Conservation (phyloP, 495 filamentous ascomycete species). For the Aspergillus ellipticus region DNA sequence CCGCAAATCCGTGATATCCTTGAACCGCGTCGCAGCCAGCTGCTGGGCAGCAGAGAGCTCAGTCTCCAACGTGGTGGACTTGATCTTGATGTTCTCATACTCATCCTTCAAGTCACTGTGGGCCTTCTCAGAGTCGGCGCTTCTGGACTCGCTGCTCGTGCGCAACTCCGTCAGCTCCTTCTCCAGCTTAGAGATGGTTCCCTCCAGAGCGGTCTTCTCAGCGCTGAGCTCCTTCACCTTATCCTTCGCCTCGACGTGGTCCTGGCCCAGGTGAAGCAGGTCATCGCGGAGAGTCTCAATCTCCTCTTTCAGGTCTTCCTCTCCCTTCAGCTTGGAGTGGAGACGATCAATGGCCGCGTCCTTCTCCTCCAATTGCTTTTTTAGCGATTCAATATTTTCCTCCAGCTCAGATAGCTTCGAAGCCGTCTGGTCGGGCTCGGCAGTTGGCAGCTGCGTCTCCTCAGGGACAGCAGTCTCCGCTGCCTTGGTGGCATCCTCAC, state of each 20-base stretch:
- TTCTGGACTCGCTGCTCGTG: slow-evolving; percentile 45
- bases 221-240: slow-evolving; percentile 63
- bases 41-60: slow-evolving; percentile 85
- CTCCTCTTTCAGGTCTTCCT: slow-evolving; percentile 81
- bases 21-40: slow-evolving; percentile 79
- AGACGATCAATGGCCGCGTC: slow-evolving; percentile 65
- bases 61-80: slow-evolving; percentile 65
- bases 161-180: slow-evolving; percentile 58
- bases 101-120: slow-evolving; percentile 61
- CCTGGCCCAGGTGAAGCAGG: slow-evolving; percentile 67
- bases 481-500: slow-evolving; percentile 38
- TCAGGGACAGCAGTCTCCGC: slow-evolving; percentile 18
- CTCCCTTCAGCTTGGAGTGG: slow-evolving; percentile 61
- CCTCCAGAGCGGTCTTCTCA: slow-evolving; percentile 57
- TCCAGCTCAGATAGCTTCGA: slow-evolving; percentile 43
- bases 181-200: slow-evolving; percentile 62
- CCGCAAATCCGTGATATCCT: slow-evolving; percentile 75
- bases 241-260: slow-evolving; percentile 80
- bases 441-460: slow-evolving; percentile 16
- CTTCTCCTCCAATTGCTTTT: slow-evolving; percentile 65
- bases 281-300: slow-evolving; percentile 80
- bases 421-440: slow-evolving; percentile 21
- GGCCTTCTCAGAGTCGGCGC: slow-evolving; percentile 50
- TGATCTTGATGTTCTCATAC: slow-evolving; percentile 70
- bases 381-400: slow-evolving; percentile 51